Conservation (phyloP, 1,284 basidiomycete genomes). For the Mycena sp. region DNA sequence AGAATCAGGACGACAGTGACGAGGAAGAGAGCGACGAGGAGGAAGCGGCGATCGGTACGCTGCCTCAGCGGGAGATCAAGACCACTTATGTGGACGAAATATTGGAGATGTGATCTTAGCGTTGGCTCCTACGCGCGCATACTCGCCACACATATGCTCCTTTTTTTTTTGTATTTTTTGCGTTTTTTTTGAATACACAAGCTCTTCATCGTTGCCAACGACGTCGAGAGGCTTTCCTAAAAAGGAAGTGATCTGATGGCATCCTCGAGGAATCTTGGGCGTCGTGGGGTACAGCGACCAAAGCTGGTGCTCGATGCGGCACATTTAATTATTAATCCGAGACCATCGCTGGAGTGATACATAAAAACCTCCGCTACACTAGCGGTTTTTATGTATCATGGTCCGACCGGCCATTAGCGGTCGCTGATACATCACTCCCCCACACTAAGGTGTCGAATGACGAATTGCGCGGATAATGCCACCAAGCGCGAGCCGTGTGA, state of each 20-base stretch:
- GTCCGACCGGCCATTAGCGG: not conserved
- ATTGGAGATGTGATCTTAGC: not conserved
- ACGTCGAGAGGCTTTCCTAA: not conserved
- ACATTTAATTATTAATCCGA: not conserved
- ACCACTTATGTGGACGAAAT: constrained; percentile 1
- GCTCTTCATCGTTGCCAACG: constrained; percentile 3
- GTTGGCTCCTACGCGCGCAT: not conserved
- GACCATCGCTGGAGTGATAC: not conserved
- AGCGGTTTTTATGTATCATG: constrained; percentile 4
- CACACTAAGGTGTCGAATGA: not conserved
- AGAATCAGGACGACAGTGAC: not conserved
- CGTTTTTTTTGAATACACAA: not conserved
- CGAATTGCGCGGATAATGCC: too few species aligned
- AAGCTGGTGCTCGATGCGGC: not conserved
- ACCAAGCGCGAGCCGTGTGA: too few species aligned
- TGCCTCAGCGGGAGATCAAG: not conserved
- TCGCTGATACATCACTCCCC: not conserved
- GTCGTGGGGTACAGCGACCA: not conserved
- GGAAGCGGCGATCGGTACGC: not conserved
- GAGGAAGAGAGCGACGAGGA: constrained; percentile 9
- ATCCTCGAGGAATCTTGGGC: not conserved
- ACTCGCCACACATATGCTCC: not conserved
- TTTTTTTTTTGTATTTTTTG: constrained; percentile 8
- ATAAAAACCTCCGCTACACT: constrained; percentile 6
- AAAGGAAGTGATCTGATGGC: not conserved